phyloP scores from a whole-genome alignment of 2,329 filamentous ascomycete species.

The Graphilbum sp. region DNA sequence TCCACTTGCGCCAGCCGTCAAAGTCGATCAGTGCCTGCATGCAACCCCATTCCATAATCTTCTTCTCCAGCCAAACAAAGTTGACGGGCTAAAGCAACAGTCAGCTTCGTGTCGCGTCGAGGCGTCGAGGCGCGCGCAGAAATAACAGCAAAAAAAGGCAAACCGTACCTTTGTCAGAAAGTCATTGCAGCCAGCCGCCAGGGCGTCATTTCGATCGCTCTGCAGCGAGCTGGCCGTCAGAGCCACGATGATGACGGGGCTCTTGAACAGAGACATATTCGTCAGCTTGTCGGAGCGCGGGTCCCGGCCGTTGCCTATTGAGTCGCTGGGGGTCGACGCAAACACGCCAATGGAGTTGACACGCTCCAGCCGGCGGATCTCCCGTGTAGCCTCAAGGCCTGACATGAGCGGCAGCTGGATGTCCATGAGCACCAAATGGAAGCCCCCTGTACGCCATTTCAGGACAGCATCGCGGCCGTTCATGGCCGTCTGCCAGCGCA shows the following conservation, averaged over 20 bases:
- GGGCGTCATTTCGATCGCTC: slow-evolving; percentile 84
- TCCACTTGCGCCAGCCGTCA: slow-evolving; percentile 96
- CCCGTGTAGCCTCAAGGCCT: slow-evolving; percentile 83
- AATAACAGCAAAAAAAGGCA: not conserved
- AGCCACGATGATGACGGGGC: slow-evolving; percentile 93
- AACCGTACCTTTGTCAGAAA: slow-evolving; percentile 80
- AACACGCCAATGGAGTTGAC: slow-evolving; percentile 91
- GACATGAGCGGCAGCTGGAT: slow-evolving; percentile 97
- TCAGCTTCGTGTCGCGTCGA: no score
- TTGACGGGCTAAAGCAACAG: slow-evolving; percentile 99
- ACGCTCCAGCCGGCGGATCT: slow-evolving; percentile 78
- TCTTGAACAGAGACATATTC: slow-evolving; percentile 67
- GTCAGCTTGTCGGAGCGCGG: slow-evolving; percentile 52
- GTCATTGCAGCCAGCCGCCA: slow-evolving; percentile 94
- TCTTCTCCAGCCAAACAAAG: slow-evolving; percentile 91
- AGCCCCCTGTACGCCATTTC: slow-evolving; percentile 85
- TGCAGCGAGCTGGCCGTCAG: slow-evolving; percentile 88
- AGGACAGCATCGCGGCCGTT: slow-evolving; percentile 85
- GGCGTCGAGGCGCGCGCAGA: no score
- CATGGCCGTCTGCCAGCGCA: slow-evolving; percentile 93
- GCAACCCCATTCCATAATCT: slow-evolving; percentile 98
- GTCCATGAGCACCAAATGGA: slow-evolving; percentile 95
- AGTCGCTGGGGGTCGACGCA: slow-evolving; percentile 41
- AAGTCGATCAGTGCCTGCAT: slow-evolving; percentile 99
- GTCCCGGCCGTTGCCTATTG: slow-evolving; percentile 28